Percentiles rank a stretch among this genome's conserved stretches.
These are phyloP conservation scores for Boeremia lycopersici DNA, from an alignment of 2,329 filamentous ascomycete species.

Conservation along the genomic window DNA sequence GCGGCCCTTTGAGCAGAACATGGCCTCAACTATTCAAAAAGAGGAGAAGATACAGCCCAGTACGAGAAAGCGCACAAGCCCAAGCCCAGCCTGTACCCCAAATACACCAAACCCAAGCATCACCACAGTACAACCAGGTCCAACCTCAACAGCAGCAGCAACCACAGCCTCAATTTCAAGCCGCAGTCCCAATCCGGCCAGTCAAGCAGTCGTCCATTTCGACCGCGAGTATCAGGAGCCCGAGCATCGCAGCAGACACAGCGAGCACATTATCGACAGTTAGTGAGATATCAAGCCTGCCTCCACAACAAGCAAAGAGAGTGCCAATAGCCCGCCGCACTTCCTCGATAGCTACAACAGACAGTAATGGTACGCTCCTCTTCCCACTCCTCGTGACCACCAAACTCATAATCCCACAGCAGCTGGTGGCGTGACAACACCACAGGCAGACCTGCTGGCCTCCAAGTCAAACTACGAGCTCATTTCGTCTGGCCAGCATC, in stretches of 20 bases:
- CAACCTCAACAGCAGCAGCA: slow-evolving; percentile 11
- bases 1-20: slow-evolving; percentile 36
- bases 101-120: not conserved
- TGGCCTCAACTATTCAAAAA: slow-evolving; percentile 42
- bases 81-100: slow-evolving; percentile 20
- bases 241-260: slow-evolving; percentile 28
- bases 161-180: slow-evolving; percentile 10
- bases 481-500: slow-evolving; percentile 36
- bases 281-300: slow-evolving; percentile 31
- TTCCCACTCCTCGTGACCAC: not conserved
- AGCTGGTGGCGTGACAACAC: slow-evolving; percentile 33
- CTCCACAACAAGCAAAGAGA: slow-evolving; percentile 23
- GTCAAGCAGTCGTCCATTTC: slow-evolving; percentile 22
- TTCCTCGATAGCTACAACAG: slow-evolving; percentile 26
- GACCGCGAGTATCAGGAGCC: slow-evolving; percentile 22
- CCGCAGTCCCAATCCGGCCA: slow-evolving; percentile 23
- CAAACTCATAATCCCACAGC: slow-evolving; percentile 3
- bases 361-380: slow-evolving; percentile 29
- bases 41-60: slow-evolving; percentile 39
- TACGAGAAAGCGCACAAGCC: slow-evolving; percentile 33
- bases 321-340: slow-evolving; percentile 31
- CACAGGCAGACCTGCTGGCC: slow-evolving; percentile 36
- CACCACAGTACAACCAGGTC: slow-evolving; percentile 4
- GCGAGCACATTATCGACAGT: slow-evolving; percentile 34
- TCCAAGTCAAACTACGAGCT: slow-evolving; percentile 41